Evolutionary conservation across 345 rosid species (phyloP).

Genomic region (Brassica nigra): DNA sequence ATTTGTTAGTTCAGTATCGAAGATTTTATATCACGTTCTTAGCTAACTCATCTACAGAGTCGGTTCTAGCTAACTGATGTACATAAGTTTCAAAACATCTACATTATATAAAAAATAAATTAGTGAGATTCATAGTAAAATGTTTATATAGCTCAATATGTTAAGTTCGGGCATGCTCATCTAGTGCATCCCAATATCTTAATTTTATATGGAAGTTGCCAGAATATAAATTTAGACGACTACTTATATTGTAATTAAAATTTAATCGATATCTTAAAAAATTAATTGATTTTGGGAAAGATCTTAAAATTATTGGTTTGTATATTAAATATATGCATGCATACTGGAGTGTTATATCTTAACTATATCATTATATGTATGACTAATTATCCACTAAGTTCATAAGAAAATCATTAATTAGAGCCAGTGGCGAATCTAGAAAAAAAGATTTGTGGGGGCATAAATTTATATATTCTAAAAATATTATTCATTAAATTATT

Average conservation of each 20-base stretch:
- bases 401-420: slow-evolving; percentile 3
- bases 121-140: background rate
- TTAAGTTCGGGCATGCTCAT: background rate
- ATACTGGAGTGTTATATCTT: background rate
- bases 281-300: background rate
- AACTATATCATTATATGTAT: slow-evolving; percentile 10
- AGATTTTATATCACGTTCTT: background rate
- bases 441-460: too few species aligned
- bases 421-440: too few species aligned
- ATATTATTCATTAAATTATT: too few species aligned
- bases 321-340: background rate
- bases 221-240: background rate
- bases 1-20: background rate
- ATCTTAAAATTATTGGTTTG: background rate
- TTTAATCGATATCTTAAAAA: background rate
- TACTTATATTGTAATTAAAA: background rate
- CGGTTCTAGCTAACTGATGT: background rate
- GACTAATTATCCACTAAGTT: slow-evolving; percentile 27
- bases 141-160: background rate
- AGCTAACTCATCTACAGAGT: background rate
- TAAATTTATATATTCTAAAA: too few species aligned
- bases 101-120: background rate
- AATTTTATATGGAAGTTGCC: background rate
- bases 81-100: background rate
- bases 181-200: background rate